Evolutionary conservation across 257 asterid genomes (phyloP), one percentile per base, ranked within the genome.

Genomic region (Parsonsia alboflavescens): DNA sequence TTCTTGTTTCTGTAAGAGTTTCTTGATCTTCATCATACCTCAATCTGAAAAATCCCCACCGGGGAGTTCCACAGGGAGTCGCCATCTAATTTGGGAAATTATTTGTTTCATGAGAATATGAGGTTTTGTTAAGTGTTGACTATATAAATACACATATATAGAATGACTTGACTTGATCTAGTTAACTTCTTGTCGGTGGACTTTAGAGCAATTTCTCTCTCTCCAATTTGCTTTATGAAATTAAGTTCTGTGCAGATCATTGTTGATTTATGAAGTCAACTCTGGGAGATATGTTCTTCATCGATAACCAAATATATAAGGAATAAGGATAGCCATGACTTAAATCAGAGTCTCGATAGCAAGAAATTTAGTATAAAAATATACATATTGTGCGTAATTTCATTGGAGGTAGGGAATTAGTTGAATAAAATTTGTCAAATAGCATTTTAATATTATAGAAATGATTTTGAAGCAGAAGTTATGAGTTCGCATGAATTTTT

Each of bases 1-100:
- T 75, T 33, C 79, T 75, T 54, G 68, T 54, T 0, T 75, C 79
- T 10, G 79, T 58, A 0, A 69, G 74, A 54, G 79, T 54, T 54
- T 75, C 79, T 21, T 19, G 67, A 45, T 75, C 68, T 67, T 54
- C 69, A 7, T 53, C 33, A 49, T 67, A 75, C 24, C 74, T 54
- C 54, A 75, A 68, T 67, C 79, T n/a, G 68, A 75, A 75, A 44
- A 71, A 68, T 12, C 68, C 33, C 8, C 22, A 7, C 11, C 50
- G 45, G 10, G 75, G 62, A 33, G 36, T 50, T 9, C 75, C 65
- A 36, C 39, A 22, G 6, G 75, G 75, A 57, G n/a, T 71, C 2
- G 50, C 65, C 75, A 71, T 71, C n/a, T 50, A 26, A 21, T 33
- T 16, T 13, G 12, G 21, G 21, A 2, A 63, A 36, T 63, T 63